phyloP scores from a whole-genome alignment of 1,284 basidiomycete species.

The Pseudozyma tsukubaensis region DNA sequence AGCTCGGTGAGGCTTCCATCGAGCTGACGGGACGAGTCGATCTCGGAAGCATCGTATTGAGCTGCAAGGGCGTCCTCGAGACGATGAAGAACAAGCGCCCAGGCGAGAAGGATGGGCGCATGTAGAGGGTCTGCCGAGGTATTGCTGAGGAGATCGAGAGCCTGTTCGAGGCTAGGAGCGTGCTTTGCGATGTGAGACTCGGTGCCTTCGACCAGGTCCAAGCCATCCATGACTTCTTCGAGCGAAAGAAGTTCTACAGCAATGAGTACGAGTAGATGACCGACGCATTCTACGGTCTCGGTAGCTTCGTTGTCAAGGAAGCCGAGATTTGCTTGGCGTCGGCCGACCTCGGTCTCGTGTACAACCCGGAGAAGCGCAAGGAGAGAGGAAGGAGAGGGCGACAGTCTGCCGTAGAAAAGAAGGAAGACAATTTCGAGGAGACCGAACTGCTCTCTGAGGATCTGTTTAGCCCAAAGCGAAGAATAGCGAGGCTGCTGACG shows the following conservation, averaged over 20 bases:
- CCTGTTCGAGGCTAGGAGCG: constrained; percentile 35
- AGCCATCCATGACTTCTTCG: constrained; percentile 76
- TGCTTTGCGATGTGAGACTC: constrained; percentile 30
- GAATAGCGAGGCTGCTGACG: constrained; percentile 75
- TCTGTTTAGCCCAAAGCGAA: constrained; percentile 82
- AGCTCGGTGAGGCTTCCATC: constrained; percentile 18
- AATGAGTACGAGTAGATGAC: constrained; percentile 80
- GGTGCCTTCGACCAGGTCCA: constrained; percentile 23
- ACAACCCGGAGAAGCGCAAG: constrained; percentile 76
- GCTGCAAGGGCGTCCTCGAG: constrained; percentile 61
- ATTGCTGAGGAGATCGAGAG: constrained; percentile 74
- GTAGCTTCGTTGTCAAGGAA: constrained; percentile 77
- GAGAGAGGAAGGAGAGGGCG: constrained; percentile 76
- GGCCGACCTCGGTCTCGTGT: constrained; percentile 77
- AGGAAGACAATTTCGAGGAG: constrained; percentile 86
- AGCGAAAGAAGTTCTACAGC: constrained; percentile 83
- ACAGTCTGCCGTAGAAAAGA: constrained; percentile 81
- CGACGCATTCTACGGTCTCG: constrained; percentile 77
- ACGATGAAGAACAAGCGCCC: constrained; percentile 77
- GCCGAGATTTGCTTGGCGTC: constrained; percentile 76
- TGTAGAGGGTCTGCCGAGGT: constrained; percentile 74
- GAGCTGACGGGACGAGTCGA: constrained; percentile 45
- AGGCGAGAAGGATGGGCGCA: constrained; percentile 78
- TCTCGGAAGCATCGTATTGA: constrained; percentile 41
- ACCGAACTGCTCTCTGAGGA: constrained; percentile 80